phyloP scores from a whole-genome alignment of 345 rosid genomes.

The Pistacia integerrima region DNA sequence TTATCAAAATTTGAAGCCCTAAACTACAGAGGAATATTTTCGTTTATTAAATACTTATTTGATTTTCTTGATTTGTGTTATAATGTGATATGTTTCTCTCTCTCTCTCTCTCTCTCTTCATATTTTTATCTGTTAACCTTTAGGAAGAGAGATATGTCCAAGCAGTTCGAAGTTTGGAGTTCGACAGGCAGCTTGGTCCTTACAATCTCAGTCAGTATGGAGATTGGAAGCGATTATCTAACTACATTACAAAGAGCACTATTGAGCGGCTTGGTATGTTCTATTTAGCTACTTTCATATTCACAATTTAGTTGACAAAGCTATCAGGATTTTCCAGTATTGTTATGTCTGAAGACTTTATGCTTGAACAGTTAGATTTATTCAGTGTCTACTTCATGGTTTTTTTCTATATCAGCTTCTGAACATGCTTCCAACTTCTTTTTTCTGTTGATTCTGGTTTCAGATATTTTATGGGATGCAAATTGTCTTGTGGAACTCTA shows the following conservation, averaged over 20 bases:
- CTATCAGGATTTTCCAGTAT: background rate
- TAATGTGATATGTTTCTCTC: background rate
- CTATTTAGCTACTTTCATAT: constrained; percentile 5
- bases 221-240: constrained; percentile 75
- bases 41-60: too few species aligned
- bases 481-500: too few species aligned
- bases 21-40: too few species aligned
- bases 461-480: too few species aligned
- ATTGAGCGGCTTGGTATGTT: constrained; percentile 67
- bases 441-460: too few species aligned
- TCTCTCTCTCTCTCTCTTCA: background rate
- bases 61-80: background rate
- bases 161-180: constrained; percentile 72
- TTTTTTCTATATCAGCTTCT: background rate
- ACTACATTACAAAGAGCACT: constrained; percentile 54
- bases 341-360: constrained; percentile 1
- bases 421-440: too few species aligned
- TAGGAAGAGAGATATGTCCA: constrained; percentile 78
- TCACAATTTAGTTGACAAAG: background rate
- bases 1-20: too few species aligned
- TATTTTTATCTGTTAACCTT: constrained; percentile 1
- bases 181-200: constrained; percentile 82
- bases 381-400: background rate
- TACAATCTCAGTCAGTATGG: constrained; percentile 63
- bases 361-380: background rate